Evolutionary conservation across 2,329 filamentous ascomycete genomes (phyloP).

Genomic region (Talaromyces funiculosus): DNA sequence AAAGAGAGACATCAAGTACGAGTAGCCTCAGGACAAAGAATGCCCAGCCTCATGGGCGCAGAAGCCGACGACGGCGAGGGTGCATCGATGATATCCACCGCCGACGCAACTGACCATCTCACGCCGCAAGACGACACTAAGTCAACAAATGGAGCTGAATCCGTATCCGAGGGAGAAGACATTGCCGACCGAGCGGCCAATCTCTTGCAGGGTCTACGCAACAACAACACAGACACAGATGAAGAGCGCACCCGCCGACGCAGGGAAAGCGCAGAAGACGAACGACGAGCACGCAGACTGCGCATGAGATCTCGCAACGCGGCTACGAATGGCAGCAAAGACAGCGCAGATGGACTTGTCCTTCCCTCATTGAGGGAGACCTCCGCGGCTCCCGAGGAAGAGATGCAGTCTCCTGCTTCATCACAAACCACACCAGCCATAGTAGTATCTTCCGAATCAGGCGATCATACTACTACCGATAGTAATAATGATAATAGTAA

Average conservation of each 20-base stretch:
- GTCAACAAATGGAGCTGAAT: slow-evolving; percentile 27
- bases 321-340: slow-evolving; percentile 31
- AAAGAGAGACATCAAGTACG: slow-evolving; percentile 89
- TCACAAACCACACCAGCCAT: slow-evolving; percentile 29
- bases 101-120: slow-evolving; percentile 38
- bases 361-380: slow-evolving; percentile 30
- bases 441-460: slow-evolving; percentile 26
- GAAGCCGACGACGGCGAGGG: slow-evolving; percentile 41
- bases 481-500: slow-evolving; percentile 1
- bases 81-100: slow-evolving; percentile 26
- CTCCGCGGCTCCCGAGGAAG: slow-evolving; percentile 22
- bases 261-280: slow-evolving; percentile 72
- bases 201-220: slow-evolving; percentile 75
- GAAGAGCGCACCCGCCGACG: slow-evolving; percentile 56
- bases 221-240: slow-evolving; percentile 50
- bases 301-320: slow-evolving; percentile 58
- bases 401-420: slow-evolving; percentile 23
- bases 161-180: slow-evolving; percentile 57
- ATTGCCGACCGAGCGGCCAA: slow-evolving; percentile 79
- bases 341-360: slow-evolving; percentile 28
- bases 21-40: slow-evolving; percentile 79
- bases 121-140: slow-evolving; percentile 45
- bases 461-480: background rate
- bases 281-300: slow-evolving; percentile 60
- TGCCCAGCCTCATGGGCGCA: slow-evolving; percentile 64